Evolutionary conservation across 352 stramenopile genomes (phyloP).

Genomic region (Phytophthora fragariaefolia): DNA sequence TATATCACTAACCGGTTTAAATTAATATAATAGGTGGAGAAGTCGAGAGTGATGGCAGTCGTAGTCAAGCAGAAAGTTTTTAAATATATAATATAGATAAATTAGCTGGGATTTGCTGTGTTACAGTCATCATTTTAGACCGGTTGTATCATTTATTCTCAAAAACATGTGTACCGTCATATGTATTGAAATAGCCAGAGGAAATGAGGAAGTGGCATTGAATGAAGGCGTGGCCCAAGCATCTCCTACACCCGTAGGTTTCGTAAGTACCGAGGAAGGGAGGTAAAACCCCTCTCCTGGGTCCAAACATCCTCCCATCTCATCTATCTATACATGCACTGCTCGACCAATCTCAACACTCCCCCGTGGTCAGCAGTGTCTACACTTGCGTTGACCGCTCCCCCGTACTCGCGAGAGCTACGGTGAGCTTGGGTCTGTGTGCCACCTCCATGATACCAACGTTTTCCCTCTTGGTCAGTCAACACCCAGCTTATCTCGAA

Average conservation of each 20-base stretch:
- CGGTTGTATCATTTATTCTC: too few species aligned
- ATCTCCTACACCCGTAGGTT: background rate
- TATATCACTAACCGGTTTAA: too few species aligned
- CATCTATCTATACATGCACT: slow-evolving; percentile 5
- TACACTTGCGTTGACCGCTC: background rate
- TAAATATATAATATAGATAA: too few species aligned
- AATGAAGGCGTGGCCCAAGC: too few species aligned
- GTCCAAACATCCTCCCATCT: slow-evolving; percentile 5
- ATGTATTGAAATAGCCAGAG: slow-evolving; percentile 1
- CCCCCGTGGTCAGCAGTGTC: slow-evolving; percentile 16
- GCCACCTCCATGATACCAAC: background rate
- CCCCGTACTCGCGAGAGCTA: slow-evolving; percentile 2
- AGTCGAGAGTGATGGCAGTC: too few species aligned
- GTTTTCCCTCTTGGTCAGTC: background rate
- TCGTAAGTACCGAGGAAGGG: slow-evolving; percentile 8
- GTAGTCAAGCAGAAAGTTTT: too few species aligned
- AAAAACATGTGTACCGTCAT: too few species aligned
- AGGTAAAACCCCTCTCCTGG: slow-evolving; percentile 12
- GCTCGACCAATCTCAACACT: slow-evolving; percentile 20
- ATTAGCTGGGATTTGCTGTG: too few species aligned
- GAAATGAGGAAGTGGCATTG: slow-evolving; percentile 14
- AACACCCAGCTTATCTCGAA: background rate
- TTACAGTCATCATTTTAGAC: too few species aligned
- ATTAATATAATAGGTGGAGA: too few species aligned
- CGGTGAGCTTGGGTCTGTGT: slow-evolving; percentile 2